Base-by-base conservation (phyloP, 108 stramenopile species). In the Cylindrotheca fusiformis region DNA sequence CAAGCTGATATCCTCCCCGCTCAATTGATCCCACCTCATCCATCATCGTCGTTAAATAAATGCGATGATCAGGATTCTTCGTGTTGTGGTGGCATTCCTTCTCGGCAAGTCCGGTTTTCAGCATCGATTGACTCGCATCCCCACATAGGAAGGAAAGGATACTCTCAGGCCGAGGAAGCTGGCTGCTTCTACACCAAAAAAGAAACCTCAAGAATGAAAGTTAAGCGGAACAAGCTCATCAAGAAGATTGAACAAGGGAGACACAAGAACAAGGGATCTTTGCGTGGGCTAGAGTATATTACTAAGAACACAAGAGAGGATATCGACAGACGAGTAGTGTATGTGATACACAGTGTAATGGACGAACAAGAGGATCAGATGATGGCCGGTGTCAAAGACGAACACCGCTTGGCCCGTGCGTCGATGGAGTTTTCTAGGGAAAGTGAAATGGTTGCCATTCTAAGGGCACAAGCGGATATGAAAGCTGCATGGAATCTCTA, bases 311-410 rank as follows among this genome's bases (percentile, higher is more conserved):
- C 36, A 41, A 41, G 36, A 10, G 14, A 41, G 14, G 36, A 10
- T 10, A 41, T 41, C 36, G 36, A 41, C 14, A 14, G 14, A 41
- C 36, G 36, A 41, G 36, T 41, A 14, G 36, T 10, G 6, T 6
- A 6, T 41, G 36, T 41, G 36, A 41, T 41, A 10, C 10, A 41
- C 14, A 6, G 6, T 6, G 36, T 41, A 6, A 41, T 41, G 36
- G 36, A 41, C 36, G 36, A 41, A 41, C 36, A 41, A 41, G 36
- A 41, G 10, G 36, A 41, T 41, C 36, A 41, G 36, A 41, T 41
- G 6, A 14, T 10, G 6, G 36, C 6, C 6, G 14, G 14, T 14
- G 14, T 41, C 36, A 10, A 10, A 6, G 36, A 41, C 14, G 10
- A 6, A 14, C 10, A 41, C 14, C 10, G 10, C 36, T 41, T 41